Percentiles rank a stretch among this genome's conserved stretches.
Evolutionary conservation across 768 basidiomycete species (phyloP).

Genomic region (Suillus sp.): DNA sequence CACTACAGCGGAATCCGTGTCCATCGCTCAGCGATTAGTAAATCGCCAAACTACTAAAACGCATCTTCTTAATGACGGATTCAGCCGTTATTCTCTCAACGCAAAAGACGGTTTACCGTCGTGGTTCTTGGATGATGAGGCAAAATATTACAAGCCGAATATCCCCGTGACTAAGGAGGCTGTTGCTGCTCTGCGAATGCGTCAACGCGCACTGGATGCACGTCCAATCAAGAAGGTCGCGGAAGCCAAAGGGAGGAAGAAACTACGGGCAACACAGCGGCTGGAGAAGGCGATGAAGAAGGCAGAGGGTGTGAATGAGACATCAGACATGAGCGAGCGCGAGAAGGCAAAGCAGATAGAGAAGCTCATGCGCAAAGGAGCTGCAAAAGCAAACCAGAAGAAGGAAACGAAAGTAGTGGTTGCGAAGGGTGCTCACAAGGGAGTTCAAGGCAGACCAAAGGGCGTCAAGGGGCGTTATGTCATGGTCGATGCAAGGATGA

Average conservation of each 20-base stretch:
- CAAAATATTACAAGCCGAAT: constrained; percentile 90
- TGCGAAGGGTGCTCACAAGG: constrained; percentile 87
- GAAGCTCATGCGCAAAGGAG: constrained; percentile 84
- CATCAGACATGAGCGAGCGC: constrained; percentile 87
- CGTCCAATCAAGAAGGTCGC: constrained; percentile 99
- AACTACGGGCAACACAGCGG: constrained; percentile 80
- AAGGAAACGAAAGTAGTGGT: constrained; percentile 87
- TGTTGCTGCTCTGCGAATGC: constrained; percentile 77
- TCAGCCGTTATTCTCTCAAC: constrained; percentile 90
- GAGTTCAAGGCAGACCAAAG: constrained; percentile 89
- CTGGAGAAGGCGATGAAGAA: constrained; percentile 94
- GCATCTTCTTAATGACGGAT: constrained; percentile 90
- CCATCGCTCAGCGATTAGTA: constrained; percentile 87
- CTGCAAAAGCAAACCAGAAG: constrained; percentile 64
- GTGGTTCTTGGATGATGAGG: constrained; percentile 98
- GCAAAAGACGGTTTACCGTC: constrained; percentile 89
- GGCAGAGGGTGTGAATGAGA: constrained; percentile 89
- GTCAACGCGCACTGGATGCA: constrained; percentile 92
- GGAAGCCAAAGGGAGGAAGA: constrained; percentile 97
- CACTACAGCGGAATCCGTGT: constrained; percentile 85
- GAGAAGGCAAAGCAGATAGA: constrained; percentile 95
- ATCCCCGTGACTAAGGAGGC: constrained; percentile 98
- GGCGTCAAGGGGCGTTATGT: constrained; percentile 94
- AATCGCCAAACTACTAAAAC: constrained; percentile 90
- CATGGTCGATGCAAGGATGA: constrained; percentile 94